Base-by-base conservation (phyloP, 345 rosid genomes). In the Aurinia saxatilis region DNA sequence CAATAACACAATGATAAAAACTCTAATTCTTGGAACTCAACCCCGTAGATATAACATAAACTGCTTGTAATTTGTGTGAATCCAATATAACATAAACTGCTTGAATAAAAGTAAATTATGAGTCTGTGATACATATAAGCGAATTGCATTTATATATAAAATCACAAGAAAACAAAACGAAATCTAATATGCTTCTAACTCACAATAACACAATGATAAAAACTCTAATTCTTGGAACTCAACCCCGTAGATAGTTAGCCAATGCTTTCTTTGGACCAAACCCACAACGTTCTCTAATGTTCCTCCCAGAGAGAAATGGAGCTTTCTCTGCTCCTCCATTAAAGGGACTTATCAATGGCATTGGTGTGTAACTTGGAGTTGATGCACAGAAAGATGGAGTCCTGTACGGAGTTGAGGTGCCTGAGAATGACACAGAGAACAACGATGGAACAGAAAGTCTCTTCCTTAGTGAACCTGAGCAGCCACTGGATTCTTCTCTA, bases 21-120 rank as follows among this genome's bases (percentile, higher is more conserved):
- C 17, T 15, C 39, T 23, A 8, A 39, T 13, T 17, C 18, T 39
- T 34, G 7, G 1, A 44, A 25, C 25, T 71, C 60, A 71, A 10
- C 69, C 90, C 11, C 90, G 80, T 33, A 93, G 95, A 75, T 93
- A 93, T n/a, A n/a, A n/a, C n/a, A n/a, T n/a, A n/a, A n/a, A n/a
- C n/a, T n/a, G n/a, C n/a, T n/a, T n/a, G n/a, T n/a, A n/a, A n/a
- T n/a, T n/a, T n/a, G n/a, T n/a, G n/a, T n/a, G n/a, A n/a, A n/a
- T n/a, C n/a, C n/a, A n/a, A n/a, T n/a, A n/a, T n/a, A n/a, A n/a
- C n/a, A n/a, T n/a, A n/a, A n/a, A n/a, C n/a, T n/a, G n/a, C n/a
- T n/a, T n/a, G n/a, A n/a, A n/a, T n/a, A n/a, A n/a, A n/a, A n/a
- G n/a, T n/a, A n/a, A n/a, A n/a, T n/a, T n/a, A n/a, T n/a, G n/a